Evolutionary conservation across 2,329 filamentous ascomycete species (phyloP).

Genomic region (Colletotrichum sublineola): DNA sequence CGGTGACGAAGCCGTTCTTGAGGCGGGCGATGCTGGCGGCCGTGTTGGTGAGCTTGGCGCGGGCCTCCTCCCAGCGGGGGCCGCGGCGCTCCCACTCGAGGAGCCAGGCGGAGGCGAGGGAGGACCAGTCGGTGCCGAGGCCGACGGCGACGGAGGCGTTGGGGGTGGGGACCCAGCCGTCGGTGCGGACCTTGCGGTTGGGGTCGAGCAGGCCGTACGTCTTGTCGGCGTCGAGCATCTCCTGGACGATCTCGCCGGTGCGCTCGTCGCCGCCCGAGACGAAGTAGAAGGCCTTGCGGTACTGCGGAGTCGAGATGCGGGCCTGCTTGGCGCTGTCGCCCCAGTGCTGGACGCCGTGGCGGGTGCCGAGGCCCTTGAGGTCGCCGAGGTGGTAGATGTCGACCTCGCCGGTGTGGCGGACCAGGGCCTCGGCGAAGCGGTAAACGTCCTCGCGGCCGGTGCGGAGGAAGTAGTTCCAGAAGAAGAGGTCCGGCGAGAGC

Average conservation of each 20-base stretch:
- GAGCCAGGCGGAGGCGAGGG: constrained; percentile 69
- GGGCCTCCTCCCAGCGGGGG: constrained; percentile 65
- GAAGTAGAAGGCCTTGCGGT: constrained; percentile 68
- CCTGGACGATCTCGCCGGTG: constrained; percentile 66
- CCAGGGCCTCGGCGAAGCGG: constrained; percentile 69
- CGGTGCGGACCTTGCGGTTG: constrained; percentile 69
- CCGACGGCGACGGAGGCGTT: constrained; percentile 60
- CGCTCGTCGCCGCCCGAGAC: constrained; percentile 70
- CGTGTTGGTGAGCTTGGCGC: constrained; percentile 62
- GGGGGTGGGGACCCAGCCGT: constrained; percentile 61
- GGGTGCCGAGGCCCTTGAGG: constrained; percentile 71
- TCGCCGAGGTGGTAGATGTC: constrained; percentile 72
- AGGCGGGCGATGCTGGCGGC: constrained; percentile 66
- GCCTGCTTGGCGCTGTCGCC: constrained; percentile 72
- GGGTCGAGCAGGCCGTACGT: constrained; percentile 68
- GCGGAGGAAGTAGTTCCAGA: constrained; percentile 73
- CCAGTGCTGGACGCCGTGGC: constrained; percentile 74
- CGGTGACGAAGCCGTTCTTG: constrained; percentile 71
- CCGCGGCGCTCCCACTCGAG: constrained; percentile 72
- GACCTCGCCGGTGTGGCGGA: constrained; percentile 71
- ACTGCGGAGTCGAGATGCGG: constrained; percentile 70
- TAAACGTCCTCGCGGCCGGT: constrained; percentile 70
- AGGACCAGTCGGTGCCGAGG: constrained; percentile 71
- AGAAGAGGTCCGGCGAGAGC: constrained; percentile 71
- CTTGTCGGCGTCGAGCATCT: constrained; percentile 65